Evolutionary conservation across 1,139 yeast species (phyloP).

Genomic region (Kurtzmaniella quercitrusa): DNA sequence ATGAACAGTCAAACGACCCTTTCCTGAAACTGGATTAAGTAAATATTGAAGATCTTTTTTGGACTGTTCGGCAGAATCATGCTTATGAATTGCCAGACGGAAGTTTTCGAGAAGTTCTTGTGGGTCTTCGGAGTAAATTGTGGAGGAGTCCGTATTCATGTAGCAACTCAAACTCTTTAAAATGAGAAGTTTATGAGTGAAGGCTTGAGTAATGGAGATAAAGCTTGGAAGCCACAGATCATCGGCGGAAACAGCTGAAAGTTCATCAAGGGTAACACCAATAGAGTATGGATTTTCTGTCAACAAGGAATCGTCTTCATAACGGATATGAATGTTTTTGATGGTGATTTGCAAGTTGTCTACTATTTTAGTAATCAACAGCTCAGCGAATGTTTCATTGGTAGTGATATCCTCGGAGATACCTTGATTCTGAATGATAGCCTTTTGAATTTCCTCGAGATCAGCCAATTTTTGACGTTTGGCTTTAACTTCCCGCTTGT

Average conservation of each 20-base stretch:
- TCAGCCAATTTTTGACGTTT: slow-evolving; percentile 68
- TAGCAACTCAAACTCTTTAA: slow-evolving; percentile 74
- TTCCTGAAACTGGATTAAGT: slow-evolving; percentile 84
- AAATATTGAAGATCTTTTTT: slow-evolving; percentile 53
- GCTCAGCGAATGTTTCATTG: slow-evolving; percentile 81
- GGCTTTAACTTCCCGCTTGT: slow-evolving; percentile 56
- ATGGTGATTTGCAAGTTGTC: slow-evolving; percentile 94
- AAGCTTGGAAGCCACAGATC: slow-evolving; percentile 83
- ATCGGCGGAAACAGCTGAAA: slow-evolving; percentile 90
- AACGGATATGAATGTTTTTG: slow-evolving; percentile 84
- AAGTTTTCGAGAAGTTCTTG: slow-evolving; percentile 44
- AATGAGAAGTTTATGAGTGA: slow-evolving; percentile 75
- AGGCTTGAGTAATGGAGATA: slow-evolving; percentile 62
- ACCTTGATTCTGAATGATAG: slow-evolving; percentile 37
- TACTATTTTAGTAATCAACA: slow-evolving; percentile 80
- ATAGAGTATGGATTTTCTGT: slow-evolving; percentile 74
- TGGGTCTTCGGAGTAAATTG: slow-evolving; percentile 45
- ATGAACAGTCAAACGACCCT: slow-evolving; percentile 77
- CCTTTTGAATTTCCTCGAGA: slow-evolving; percentile 55
- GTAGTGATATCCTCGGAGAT: slow-evolving; percentile 42
- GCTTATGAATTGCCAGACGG: slow-evolving; percentile 18
- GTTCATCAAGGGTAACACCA: slow-evolving; percentile 78
- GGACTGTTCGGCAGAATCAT: slow-evolving; percentile 6
- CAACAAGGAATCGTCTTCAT: slow-evolving; percentile 73
- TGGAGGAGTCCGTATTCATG: slow-evolving; percentile 70